Percentiles rank a stretch among this genome's conserved stretches.
Evolutionary conservation across 2,329 filamentous ascomycete species (phyloP).

Genomic region (Rutstroemia sp.): DNA sequence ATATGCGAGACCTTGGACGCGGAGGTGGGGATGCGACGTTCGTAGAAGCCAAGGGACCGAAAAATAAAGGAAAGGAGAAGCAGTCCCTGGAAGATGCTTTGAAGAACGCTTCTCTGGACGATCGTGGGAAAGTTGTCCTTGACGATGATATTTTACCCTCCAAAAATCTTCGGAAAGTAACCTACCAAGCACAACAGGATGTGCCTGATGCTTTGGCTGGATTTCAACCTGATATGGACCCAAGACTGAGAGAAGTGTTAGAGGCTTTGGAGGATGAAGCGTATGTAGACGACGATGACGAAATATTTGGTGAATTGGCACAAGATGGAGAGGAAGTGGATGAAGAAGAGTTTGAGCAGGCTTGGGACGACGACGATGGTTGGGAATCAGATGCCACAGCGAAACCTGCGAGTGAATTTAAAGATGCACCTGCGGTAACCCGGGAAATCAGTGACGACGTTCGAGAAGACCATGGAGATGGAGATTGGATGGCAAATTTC

Average conservation of each 20-base stretch:
- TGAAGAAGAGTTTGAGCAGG: constrained; percentile 70
- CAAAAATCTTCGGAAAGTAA: constrained; percentile 67
- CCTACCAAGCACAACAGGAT: constrained; percentile 90
- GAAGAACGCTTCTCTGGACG: constrained; percentile 49
- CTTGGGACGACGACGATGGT: constrained; percentile 54
- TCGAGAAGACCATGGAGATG: constrained; percentile 56
- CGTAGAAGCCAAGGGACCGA: constrained; percentile 61
- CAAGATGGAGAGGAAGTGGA: constrained; percentile 66
- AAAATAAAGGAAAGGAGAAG: constrained; percentile 67
- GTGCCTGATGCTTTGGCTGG: constrained; percentile 86
- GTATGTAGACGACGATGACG: constrained; percentile 76
- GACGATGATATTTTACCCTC: constrained; percentile 72
- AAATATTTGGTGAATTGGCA: constrained; percentile 73
- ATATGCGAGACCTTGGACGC: constrained; percentile 78
- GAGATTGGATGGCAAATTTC: constrained; percentile 88
- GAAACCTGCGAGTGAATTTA: constrained; percentile 58
- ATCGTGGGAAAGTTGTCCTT: constrained; percentile 50
- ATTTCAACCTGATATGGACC: constrained; percentile 98
- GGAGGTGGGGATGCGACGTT: constrained; percentile 70
- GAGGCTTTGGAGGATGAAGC: constrained; percentile 94
- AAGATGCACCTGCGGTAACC: constrained; percentile 30
- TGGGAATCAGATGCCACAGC: constrained; percentile 95
- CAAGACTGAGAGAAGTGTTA: constrained; percentile 78
- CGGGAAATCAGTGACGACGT: constrained; percentile 42
- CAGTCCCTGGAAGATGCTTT: constrained; percentile 77